Base-by-base conservation (phyloP, 768 basidiomycete genomes). In the Chiua virens region DNA sequence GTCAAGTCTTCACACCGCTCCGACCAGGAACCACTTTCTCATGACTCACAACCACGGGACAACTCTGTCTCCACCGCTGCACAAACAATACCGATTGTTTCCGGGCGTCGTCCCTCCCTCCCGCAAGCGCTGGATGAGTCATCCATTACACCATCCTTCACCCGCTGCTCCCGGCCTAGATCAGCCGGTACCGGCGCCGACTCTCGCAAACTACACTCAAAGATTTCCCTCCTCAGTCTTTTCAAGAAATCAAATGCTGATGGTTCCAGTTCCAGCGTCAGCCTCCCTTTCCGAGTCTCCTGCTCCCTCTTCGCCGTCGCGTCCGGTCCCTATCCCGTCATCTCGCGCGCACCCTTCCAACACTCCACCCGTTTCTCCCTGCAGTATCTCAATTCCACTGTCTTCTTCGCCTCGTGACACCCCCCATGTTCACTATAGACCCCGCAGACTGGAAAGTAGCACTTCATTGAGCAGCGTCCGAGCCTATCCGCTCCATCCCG, bases 121-220 rank as follows among this genome's bases (percentile, higher is more conserved):
- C 86, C 86, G 5, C 80, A 85, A 22, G 74, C 83, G 49, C 58
- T 64, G 18, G 60, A 61, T 63, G 61, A 71, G 46, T 58, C 71
- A 45, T 65, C 70, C 21, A 67, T 49, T 64, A 73, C 17, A 59
- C 73, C 56, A 18, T 53, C 60, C 43, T 65, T 64, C 20, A 40
- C 49, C 54, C 73, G 75, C 43, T 71, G 67, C 36, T 77, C 75
- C 36, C 75, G 89, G 47, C 89, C 90, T 17, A 77, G 83, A 53
- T 90, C 88, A 35, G 86, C 87, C 34, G 87, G 88, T 6, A 85
- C 76, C 27, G 86, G 77, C 47, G 79, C 82, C 48, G 85, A 87
- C 22, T 70, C 78, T 32, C 71, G 71, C 47, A 83, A 75, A 58
- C 67, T 87, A 5, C 78, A 79, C 23, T 82, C 83, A 67, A 91